Percentiles rank a stretch among this genome's conserved stretches.
These are phyloP conservation scores for Coemansia sp. DNA, from an alignment of 192 early-diverging fungal species.

Conservation along the genomic window DNA sequence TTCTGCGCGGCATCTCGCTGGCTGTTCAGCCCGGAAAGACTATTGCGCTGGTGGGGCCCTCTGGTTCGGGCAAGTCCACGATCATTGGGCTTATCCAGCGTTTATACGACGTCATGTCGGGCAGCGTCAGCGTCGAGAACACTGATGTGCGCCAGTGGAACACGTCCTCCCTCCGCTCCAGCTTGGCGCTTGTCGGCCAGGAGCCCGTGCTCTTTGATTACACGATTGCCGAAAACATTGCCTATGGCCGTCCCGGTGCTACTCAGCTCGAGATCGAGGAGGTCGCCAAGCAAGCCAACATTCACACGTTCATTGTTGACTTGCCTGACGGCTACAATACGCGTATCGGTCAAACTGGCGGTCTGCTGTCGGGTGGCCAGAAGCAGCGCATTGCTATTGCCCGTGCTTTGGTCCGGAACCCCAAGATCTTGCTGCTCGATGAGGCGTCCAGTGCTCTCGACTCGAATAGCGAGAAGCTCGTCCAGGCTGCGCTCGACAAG, in stretches of 20 bases:
- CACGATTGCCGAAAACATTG: slow-evolving; percentile 87
- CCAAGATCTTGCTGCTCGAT: slow-evolving; percentile 75
- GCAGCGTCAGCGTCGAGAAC: slow-evolving; percentile 64
- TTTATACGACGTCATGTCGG: slow-evolving; percentile 73
- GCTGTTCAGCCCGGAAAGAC: slow-evolving; percentile 64
- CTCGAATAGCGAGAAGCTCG: slow-evolving; percentile 75
- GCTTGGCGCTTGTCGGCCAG: slow-evolving; percentile 88
- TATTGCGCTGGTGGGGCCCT: slow-evolving; percentile 84
- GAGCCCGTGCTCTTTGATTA: slow-evolving; percentile 91
- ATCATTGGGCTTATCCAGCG: slow-evolving; percentile 69
- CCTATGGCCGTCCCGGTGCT: slow-evolving; percentile 62
- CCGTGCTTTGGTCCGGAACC: slow-evolving; percentile 67
- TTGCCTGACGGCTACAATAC: slow-evolving; percentile 68
- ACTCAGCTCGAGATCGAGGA: slow-evolving; percentile 63
- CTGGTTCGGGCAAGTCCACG: slow-evolving; percentile 84
- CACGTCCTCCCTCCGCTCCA: slow-evolving; percentile 66
- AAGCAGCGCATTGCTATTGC: slow-evolving; percentile 75
- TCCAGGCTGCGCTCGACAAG: slow-evolving; percentile 77
- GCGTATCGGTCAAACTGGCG: slow-evolving; percentile 67
- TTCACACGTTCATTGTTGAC: slow-evolving; percentile 60
- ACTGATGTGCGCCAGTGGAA: slow-evolving; percentile 65
- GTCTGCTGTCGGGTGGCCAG: slow-evolving; percentile 67
- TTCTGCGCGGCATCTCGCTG: slow-evolving; percentile 63
- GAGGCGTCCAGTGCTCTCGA: slow-evolving; percentile 87
- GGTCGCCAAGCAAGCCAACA: slow-evolving; percentile 63